A percentile compares a stretch with the other conserved stretches of the same genome.
These are phyloP conservation scores for Grifola frondosa DNA, from an alignment of 1,284 basidiomycete species.

Conservation along the genomic window DNA sequence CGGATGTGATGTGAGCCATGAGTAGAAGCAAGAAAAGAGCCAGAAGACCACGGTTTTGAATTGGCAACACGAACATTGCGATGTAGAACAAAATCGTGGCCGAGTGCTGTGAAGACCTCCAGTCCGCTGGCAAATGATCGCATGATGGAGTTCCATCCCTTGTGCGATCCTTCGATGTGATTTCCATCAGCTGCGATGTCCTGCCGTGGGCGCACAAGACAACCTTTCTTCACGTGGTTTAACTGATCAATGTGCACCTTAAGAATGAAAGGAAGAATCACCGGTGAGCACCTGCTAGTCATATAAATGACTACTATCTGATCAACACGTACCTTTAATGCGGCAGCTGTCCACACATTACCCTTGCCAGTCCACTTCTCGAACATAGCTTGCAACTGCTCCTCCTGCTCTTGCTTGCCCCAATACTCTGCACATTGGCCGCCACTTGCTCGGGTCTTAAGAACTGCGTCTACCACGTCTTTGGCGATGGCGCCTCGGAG, in stretches of 20 bases:
- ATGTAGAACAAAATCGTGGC: slow-evolving; percentile 6
- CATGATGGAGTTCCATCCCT: slow-evolving; percentile 25
- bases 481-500: slow-evolving; percentile 5
- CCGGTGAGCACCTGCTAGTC: too few species aligned
- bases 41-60: background rate
- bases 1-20: slow-evolving; percentile 6
- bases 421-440: slow-evolving; percentile 13
- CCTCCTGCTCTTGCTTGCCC: slow-evolving; percentile 16
- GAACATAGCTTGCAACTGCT: slow-evolving; percentile 8
- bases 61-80: slow-evolving; percentile 5
- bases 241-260: slow-evolving; percentile 19
- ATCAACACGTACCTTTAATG: slow-evolving; percentile 4
- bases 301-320: too few species aligned
- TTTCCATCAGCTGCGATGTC: slow-evolving; percentile 25
- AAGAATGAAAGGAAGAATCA: too few species aligned
- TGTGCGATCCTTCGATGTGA: slow-evolving; percentile 18
- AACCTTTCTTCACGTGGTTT: slow-evolving; percentile 26
- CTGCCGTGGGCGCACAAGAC: slow-evolving; percentile 19
- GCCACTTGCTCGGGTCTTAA: slow-evolving; percentile 13
- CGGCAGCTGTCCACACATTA: slow-evolving; percentile 24
- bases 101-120: slow-evolving; percentile 7
- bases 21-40: background rate
- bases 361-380: slow-evolving; percentile 19
- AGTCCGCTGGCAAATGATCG: slow-evolving; percentile 25
- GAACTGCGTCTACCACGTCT: slow-evolving; percentile 13